Evolutionary conservation across 1,284 basidiomycete genomes (phyloP), one percentile per base, ranked within the genome.

Genomic region (Pseudozyma flocculosa): DNA sequence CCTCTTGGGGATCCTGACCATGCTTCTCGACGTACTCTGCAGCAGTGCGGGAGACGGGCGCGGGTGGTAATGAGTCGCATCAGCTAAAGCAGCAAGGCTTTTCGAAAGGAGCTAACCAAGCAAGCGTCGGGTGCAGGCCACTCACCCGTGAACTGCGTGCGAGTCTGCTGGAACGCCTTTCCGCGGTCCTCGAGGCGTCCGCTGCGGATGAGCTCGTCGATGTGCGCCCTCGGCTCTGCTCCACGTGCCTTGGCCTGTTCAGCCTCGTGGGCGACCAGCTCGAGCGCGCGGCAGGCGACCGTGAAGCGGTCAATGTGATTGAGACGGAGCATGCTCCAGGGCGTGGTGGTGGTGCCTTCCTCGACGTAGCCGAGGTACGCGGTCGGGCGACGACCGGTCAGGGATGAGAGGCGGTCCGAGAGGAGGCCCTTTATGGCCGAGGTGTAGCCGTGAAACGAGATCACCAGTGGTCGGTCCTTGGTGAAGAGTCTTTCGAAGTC

Each of bases 381-480:
- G 1, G 39, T 50, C 1, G 45, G 50, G 9, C 54, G 22, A 2
- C 49, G 19, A 3, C 54, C 50, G 34, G 26, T 38, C 37, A 66
- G 56, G 11, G 47, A 47, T 1, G 62, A 26, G 18, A 54, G 30
- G 15, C 68, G 51, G n/a, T 61, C 68, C 18, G 61, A 58, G 17
- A 71, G 41, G 21, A 73, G 46, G 5, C 50, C 45, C 32, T 61
- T 53, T 18, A 72, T 53, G 7, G 53, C 56, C 13, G 53, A 45
- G 5, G 63, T 48, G 30, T 88, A 91, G 2, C 89, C 88, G 77
- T 92, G 91, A 80, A 52, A 70, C 46, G 70, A 77, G 80, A 91
- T 83, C 71, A 89, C 83, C 40, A 92, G 80, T 0, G 85, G 84
- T 68, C 50, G 48, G 3, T 63, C 51, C 14, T 50, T 49, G 7